Evolutionary conservation across 1,139 yeast genomes (phyloP), one percentile per base, ranked within the genome.

Genomic region (Zygosaccharomyces sapae): DNA sequence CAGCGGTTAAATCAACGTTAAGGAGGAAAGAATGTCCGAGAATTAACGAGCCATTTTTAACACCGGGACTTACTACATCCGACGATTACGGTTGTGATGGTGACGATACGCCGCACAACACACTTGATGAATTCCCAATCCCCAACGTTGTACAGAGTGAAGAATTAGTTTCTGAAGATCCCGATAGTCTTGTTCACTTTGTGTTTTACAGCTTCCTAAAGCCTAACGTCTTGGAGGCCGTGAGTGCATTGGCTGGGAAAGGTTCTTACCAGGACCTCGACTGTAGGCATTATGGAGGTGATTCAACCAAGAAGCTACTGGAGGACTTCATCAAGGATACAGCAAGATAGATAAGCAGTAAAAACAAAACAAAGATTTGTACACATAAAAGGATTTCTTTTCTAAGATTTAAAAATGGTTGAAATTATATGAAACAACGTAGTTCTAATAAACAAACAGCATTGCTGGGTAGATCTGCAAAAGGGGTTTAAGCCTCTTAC

Each of bases 11-110:
- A 27, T 6, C 9, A 4, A 12, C 30, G 9, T 8, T 27, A 27
- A 9, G 9, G 30, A 27, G 30, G 1, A 33, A 35, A 12, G 30
- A 40, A 5, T 69, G 72, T 44, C 69, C 67, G 1, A 51, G 56
- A 27, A 50, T 65, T n/a, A 42, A 54, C 9, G 46, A 56, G 12
- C 63, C 65, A 10, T 34, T 43, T 1, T 48, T 62, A 5, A 53
- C 61, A 3, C 61, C 61, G 41, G 97, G 98, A 0, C 86, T 86
- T 58, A 82, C 81, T 0, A 89, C 98, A 0, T 62, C 69, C 43
- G 98, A 92, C 63, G 97, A 89, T 59, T 75, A 77, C 57, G 97
- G 97, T 0, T 66, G 71, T 51, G 80, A 80, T 53, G 98, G 98
- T 12, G 98, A 92, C 62, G 97, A 92, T 61, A 88, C 96, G 0